Evolutionary conservation across 2,329 filamentous ascomycete species (phyloP), one percentile per base, ranked within the genome.

Genomic region (Leptographium radiaticola): DNA sequence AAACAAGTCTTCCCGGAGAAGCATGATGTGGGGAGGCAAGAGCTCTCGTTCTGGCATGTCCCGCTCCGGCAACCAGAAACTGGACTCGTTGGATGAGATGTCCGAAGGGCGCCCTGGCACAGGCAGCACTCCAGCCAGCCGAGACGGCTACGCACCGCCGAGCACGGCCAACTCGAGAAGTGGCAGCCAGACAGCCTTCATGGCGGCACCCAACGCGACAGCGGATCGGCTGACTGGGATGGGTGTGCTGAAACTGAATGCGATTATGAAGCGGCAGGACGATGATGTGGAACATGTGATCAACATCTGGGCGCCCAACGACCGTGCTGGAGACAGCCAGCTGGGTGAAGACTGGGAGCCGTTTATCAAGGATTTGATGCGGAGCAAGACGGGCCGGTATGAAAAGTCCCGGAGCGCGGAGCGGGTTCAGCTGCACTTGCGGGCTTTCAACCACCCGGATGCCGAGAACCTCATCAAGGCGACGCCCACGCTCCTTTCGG

Each of bases 401-500:
- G 83, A 85, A 62, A 85, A 83, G 62, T 88, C 85, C 25, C 73
- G 76, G 53, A 77, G 79, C 53, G 81, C 88, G 30, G 89, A 91
- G 62, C 80, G 87, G 33, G 70, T 97, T 7, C 86, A 91, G 59
- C 72, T 96, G 1, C 85, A 87, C 56, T 71, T 96, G 15, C 86
- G 84, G 60, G 77, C 86, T 1, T 96, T 96, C 66, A 77, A 81
- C 39, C 79, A 86, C 61, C 74, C 80, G 1, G 89, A 97, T 62
- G 82, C 89, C 1, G 89, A 95, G 59, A 74, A 71, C 0, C 76
- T 98, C 43, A 86, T 97, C 63, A 88, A 86, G 63, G 82, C 85
- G 49, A 95, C 89, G 4, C 93, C 93, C 0, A 97, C 91, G 0
- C 71, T 94, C 15, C 79, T 98, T 15, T 85, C 94, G 51, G 84